phyloP scores from a whole-genome alignment of 345 rosid genomes.

The Eucalyptus guilfoylei region DNA sequence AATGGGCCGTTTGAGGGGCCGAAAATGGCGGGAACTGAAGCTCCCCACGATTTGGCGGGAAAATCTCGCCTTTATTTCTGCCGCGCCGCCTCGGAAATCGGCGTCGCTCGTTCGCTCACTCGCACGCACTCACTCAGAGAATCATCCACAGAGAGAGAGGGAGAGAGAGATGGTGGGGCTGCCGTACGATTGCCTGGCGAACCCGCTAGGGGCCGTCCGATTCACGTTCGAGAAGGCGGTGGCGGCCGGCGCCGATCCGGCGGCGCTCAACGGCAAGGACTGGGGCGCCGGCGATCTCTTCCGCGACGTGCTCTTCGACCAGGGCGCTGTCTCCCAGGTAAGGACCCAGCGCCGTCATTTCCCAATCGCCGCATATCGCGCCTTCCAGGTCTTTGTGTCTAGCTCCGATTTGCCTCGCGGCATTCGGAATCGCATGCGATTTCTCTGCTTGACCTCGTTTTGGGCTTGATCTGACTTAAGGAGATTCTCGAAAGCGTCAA shows the following conservation, averaged over 20 bases:
- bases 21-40: conserved; percentile 15
- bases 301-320: conserved; percentile 61
- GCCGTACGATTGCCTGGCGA: conserved; percentile 62
- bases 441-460: background rate
- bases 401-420: background rate
- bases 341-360: background rate
- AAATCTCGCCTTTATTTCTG: background rate
- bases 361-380: background rate
- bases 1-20: background rate
- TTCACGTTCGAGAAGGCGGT: conserved; percentile 63
- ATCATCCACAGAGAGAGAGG: background rate
- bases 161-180: conserved; percentile 58
- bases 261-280: conserved; percentile 69
- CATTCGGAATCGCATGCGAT: background rate
- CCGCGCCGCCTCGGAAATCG: background rate
- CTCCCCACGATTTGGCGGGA: conserved; percentile 18
- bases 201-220: conserved; percentile 89
- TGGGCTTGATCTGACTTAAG: background rate
- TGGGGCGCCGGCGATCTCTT: conserved; percentile 84
- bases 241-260: conserved; percentile 47
- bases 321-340: conserved; percentile 51
- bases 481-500: background rate
- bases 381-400: background rate
- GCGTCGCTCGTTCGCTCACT: background rate
- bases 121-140: too few relatives aligned